Conservation (phyloP, 2,329 filamentous ascomycete species). For the Pleoardoris graminearum region DNA sequence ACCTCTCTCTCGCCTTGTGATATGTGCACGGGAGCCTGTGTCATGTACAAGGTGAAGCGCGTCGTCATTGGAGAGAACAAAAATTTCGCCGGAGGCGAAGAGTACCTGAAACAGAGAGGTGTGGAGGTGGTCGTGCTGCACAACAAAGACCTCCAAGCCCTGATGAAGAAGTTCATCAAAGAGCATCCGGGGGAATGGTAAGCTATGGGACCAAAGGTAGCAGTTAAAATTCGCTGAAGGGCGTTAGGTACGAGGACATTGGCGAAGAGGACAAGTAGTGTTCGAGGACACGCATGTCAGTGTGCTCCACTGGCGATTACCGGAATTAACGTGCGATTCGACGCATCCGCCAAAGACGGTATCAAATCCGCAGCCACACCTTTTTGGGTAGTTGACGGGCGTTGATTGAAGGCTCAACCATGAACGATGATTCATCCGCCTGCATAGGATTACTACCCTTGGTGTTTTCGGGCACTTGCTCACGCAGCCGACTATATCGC, state of each 20-base stretch:
- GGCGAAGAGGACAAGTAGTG: constrained; percentile 30
- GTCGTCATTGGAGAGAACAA: constrained; percentile 78
- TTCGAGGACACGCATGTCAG: too few species aligned
- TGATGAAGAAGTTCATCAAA: constrained; percentile 74
- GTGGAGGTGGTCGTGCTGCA: constrained; percentile 75
- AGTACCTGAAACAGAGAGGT: constrained; percentile 67
- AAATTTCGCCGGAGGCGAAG: constrained; percentile 73
- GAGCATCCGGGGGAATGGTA: constrained; percentile 74
- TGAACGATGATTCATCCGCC: too few species aligned
- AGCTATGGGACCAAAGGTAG: neutral
- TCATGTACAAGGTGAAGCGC: constrained; percentile 73
- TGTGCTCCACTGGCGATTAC: too few species aligned
- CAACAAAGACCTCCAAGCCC: constrained; percentile 63
- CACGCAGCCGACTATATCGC: too few species aligned
- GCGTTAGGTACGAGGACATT: constrained; percentile 42
- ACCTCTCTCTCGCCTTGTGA: constrained; percentile 79
- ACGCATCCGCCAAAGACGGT: too few species aligned
- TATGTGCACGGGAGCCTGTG: constrained; percentile 79
- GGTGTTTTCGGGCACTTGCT: too few species aligned
- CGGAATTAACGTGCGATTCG: too few species aligned
- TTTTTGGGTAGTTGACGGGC: too few species aligned
- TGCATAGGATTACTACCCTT: too few species aligned
- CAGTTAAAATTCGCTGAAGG: too few species aligned
- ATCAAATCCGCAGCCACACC: too few species aligned
- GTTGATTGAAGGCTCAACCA: too few species aligned